Percentiles rank a stretch among this genome's conserved stretches.
Conservation (phyloP, 192 early-diverging fungal genomes). For the Rhizophagus prolifer region DNA sequence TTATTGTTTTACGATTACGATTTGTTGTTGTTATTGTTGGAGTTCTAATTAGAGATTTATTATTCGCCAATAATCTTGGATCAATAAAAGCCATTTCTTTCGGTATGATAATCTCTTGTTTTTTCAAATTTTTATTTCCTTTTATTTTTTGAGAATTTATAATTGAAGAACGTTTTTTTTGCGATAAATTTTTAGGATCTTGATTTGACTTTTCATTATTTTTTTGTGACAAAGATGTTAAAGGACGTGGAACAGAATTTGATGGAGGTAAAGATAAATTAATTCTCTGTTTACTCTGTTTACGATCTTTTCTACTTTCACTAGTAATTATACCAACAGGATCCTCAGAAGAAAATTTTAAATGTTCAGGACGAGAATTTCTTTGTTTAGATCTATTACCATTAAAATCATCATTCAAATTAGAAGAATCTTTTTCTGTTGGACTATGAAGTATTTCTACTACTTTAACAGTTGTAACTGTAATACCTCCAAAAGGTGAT, state of each 20-base stretch:
- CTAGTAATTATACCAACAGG: background rate
- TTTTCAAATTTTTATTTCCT: background rate
- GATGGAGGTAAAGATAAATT: background rate
- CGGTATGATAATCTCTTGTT: background rate
- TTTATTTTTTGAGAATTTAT: background rate
- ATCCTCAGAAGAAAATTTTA: background rate
- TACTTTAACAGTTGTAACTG: slow-evolving; percentile 3
- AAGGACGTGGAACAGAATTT: background rate
- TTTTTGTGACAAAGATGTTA: background rate
- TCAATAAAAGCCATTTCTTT: background rate
- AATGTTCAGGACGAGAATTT: background rate
- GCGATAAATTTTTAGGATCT: background rate
- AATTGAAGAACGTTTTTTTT: slow-evolving; percentile 7
- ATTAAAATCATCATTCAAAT: background rate
- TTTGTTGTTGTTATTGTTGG: background rate
- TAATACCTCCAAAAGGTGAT: slow-evolving; percentile 14
- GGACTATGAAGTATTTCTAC: slow-evolving; percentile 15
- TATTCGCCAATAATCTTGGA: background rate
- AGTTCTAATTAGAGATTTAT: background rate
- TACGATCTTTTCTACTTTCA: background rate
- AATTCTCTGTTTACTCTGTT: background rate
- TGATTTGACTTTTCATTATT: background rate
- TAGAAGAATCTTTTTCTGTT: background rate
- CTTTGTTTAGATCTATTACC: background rate
- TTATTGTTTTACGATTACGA: background rate